Evolutionary conservation across 2,329 filamentous ascomycete genomes (phyloP), one percentile per base, ranked within the genome.

Genomic region (Davidsoniella eucalypti): DNA sequence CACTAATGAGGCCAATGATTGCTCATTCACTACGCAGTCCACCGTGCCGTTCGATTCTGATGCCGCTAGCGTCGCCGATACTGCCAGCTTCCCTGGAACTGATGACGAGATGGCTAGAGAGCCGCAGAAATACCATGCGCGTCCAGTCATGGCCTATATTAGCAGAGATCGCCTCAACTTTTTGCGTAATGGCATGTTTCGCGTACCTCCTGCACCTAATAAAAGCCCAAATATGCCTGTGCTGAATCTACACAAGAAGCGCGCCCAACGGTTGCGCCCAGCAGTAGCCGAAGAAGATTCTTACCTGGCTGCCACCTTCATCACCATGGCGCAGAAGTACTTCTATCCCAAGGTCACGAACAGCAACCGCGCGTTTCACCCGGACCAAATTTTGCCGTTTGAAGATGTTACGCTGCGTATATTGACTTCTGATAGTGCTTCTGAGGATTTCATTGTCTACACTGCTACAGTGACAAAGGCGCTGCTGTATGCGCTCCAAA

Each of bases 241-340:
- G 5, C 57, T 63, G 42, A 64, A 66, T 4, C 61, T 78, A 8
- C 70, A 74, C 50, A 58, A 61, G 33, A 58, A 72, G 12, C 67
- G 72, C 1, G 65, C 67, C 4, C 72, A 69, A 57, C 61, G 62
- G 44, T 61, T 77, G 3, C 52, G 69, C 3, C 75, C 75, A 0
- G 58, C 61, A 2, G 66, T 76, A 45, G 54, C 59, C 2, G 67
- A 76, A 45, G 68, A 73, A 44, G 75, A 79, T 56, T 63, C 70
- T 0, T 69, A 73, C 51, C 64, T 76, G 36, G 63, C 73, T 4
- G 72, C 67, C 17, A 65, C 70, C 41, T 69, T 78, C 51, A 56
- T 79, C 10, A 69, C 71, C 44, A 73, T 78, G 69, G 75, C 75
- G 6, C 75, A 79, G 56, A 64, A 67, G 7, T 66, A 72, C 44